Evolutionary conservation across 2,329 filamentous ascomycete species (phyloP).

Genomic region (Cladophialophora bantiana): DNA sequence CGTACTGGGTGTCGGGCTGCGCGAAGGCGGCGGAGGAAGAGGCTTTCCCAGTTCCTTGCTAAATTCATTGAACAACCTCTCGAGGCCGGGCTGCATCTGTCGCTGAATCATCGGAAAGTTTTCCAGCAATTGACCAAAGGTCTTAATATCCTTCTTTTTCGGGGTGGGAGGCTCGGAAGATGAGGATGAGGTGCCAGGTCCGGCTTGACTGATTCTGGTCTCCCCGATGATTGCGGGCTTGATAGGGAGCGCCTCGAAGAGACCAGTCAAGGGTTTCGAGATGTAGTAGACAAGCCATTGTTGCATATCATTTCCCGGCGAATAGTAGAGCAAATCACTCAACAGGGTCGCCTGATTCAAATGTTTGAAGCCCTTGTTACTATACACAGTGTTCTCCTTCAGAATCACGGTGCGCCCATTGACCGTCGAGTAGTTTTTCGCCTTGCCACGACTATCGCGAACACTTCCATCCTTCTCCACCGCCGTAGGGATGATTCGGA

Average conservation of each 20-base stretch:
- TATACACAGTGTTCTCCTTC: conserved; percentile 91
- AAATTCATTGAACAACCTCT: conserved; percentile 90
- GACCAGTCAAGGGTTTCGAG: conserved; percentile 82
- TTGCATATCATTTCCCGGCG: conserved; percentile 84
- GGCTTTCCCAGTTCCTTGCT: conserved; percentile 83
- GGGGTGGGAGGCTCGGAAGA: conserved; percentile 52
- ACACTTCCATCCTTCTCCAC: conserved; percentile 68
- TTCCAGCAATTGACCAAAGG: conserved; percentile 86
- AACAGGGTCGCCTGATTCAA: conserved; percentile 88
- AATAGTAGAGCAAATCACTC: conserved; percentile 84
- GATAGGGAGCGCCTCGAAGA: conserved; percentile 71
- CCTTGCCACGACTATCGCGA: conserved; percentile 88
- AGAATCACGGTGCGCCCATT: conserved; percentile 94
- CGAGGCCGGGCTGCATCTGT: conserved; percentile 92
- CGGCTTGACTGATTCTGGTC: conserved; percentile 37
- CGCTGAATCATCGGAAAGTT: conserved; percentile 94
- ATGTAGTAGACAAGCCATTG: conserved; percentile 99
- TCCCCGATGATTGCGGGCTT: conserved; percentile 38
- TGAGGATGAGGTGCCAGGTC: conserved; percentile 37
- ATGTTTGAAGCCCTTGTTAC: conserved; percentile 96
- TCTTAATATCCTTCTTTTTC: conserved; percentile 88
- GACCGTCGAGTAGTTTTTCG: conserved; percentile 89
- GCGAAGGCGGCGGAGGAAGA: conserved; percentile 71
- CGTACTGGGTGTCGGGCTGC: conserved; percentile 28
- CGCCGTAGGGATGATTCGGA: conserved; percentile 73